Evolutionary conservation across 2,329 filamentous ascomycete genomes (phyloP).

Genomic region (Elsinoe fawcettii): DNA sequence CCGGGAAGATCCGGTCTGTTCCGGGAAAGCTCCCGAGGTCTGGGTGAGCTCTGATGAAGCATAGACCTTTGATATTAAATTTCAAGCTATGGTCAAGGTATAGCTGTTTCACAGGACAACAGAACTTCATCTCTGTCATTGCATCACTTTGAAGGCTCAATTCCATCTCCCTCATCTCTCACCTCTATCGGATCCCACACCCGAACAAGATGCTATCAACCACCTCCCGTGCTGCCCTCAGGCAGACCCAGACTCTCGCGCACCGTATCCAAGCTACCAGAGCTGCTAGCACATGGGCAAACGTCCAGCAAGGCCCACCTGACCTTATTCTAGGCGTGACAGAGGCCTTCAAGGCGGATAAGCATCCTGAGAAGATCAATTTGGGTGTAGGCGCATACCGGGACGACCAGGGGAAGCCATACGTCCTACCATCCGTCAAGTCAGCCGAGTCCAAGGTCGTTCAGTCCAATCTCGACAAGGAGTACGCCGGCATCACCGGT

Average conservation of each 20-base stretch:
- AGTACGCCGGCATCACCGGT: constrained; percentile 96
- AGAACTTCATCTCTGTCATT: background rate
- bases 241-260: constrained; percentile 17
- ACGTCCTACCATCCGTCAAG: constrained; percentile 88
- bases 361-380: constrained; percentile 94
- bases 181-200: background rate
- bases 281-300: constrained; percentile 77
- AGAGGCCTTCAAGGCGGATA: constrained; percentile 97
- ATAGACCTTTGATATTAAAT: background rate
- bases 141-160: too few species aligned
- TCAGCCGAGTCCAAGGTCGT: constrained; percentile 83
- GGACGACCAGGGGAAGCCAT: constrained; percentile 95
- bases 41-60: background rate
- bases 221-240: constrained; percentile 17
- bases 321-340: constrained; percentile 85
- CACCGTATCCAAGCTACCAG: constrained; percentile 37
- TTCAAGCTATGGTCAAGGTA: background rate
- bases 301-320: constrained; percentile 87
- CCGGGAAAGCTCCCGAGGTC: background rate
- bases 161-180: background rate
- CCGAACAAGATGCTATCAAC: constrained; percentile 32
- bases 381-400: constrained; percentile 72
- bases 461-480: constrained; percentile 75
- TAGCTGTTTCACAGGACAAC: background rate
- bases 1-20: background rate